Base-by-base conservation (phyloP, 148 eudicot genomes). In the Fagopyrum homotropicum region DNA sequence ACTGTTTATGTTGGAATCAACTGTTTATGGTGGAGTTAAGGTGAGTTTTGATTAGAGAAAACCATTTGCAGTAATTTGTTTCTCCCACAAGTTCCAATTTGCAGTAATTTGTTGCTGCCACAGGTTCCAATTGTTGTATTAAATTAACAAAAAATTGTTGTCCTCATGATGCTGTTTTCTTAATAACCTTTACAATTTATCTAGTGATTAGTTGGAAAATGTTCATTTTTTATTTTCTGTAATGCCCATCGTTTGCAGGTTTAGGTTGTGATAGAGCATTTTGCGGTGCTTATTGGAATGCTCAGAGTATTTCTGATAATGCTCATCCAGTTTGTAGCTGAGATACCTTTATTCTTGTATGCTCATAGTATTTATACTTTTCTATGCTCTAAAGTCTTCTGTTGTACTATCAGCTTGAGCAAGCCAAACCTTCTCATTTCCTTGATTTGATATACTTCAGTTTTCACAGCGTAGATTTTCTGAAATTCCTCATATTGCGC, bases 261-360 rank as follows among this genome's bases (percentile, higher is more conserved):
- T 68, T 88, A 77, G 97, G 99, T 71, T 95, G 99, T 75, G 88
- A 95, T 81, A 84, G 89, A 83, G 89, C 93, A 76, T 92, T 90
- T 85, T 95, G 99, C 78, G 90, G 92, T 77, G 93, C 96, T 73
- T 92, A 95, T 82, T 95, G 97, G 97, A 83, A 80, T 77, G 82
- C 89, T 68, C 84, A 80, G 80, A 81, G 85, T 7, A 85, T 85
- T 81, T 68, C 73, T 68, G 79, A 75, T 57, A 77, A 44, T 69
- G 79, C 10, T 66, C 46, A 85, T 80, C 89, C 91, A 54, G 63
- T 86, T 50, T 95, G 98, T 84, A 76, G 75, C 74, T 82, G 64
- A 45, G 93, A 92, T 74, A 85, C 89, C 40, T 87, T 95, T 51
- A 87, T 79, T 82, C 90, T 92, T 73, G 99, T 95, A 85, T 70